Base-by-base conservation (phyloP, 768 basidiomycete genomes). In the Leccinellum luteum region DNA sequence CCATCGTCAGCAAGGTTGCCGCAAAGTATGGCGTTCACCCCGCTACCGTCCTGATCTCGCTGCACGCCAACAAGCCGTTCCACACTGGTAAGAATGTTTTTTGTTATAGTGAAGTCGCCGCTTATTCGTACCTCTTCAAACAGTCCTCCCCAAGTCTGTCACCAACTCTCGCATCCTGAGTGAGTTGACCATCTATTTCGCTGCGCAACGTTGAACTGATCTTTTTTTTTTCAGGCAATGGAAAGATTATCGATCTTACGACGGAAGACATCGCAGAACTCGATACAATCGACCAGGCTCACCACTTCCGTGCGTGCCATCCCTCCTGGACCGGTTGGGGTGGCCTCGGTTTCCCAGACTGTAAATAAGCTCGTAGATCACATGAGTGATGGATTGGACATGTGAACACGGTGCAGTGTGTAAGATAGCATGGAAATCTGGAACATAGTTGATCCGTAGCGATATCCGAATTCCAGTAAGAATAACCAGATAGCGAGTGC, bases 61-160 rank as follows among this genome's bases (percentile, higher is more conserved):
- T 90, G 45, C 87, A 91, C 62, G 87, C 86, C 27, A 90, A 89
- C 74, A 79, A 80, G 58, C 78, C 78, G 5, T 76, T 79, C 38
- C 81, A 85, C 48, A 80, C 74, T 38, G 83, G 81, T 82, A 59
- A 34, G 61, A 17, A 3, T 34, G 0, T 15, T 4, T 9, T n/a
- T 38, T 31, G 1, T 44, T 8, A 31, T 7, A 2, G 2, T 5
- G 19, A 15, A 21, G 8, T 47, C 31, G 19, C 45, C 5, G 2
- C 25, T 52, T 3, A 30, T 49, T 32, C 51, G 21, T 0, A 19
- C 17, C 41, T 12, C 1, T 12, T 0, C 10, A 43, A 43, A 43
- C 44, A 77, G 90, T 90, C 27, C 76, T 93, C 34, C 79, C 89
- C 23, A 94, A 93, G 76, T 89, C 86, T 5, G 90, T 92, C 38